Evolutionary conservation across 768 basidiomycete genomes (phyloP).

Genomic region (Serendipita sp.): DNA sequence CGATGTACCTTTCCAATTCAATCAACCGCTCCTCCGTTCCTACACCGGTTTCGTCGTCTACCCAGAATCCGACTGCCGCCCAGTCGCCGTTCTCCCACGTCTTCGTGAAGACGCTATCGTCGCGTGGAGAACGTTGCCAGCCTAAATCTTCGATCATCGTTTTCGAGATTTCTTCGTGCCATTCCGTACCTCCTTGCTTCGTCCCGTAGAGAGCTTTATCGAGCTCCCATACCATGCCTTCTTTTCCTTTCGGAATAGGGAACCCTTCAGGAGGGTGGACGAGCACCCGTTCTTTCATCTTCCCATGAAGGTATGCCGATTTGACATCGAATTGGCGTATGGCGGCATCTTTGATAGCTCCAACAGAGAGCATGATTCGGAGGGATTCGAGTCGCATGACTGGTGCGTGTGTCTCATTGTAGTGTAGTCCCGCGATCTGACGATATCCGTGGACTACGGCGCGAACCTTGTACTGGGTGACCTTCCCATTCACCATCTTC

Average conservation of each 20-base stretch:
- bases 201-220: background rate
- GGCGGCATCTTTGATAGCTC: background rate
- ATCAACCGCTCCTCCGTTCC: background rate
- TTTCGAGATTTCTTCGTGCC: background rate
- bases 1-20: background rate
- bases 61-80: background rate
- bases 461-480: constrained; percentile 10
- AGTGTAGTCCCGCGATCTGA: background rate
- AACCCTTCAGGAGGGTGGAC: background rate
- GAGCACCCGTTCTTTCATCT: background rate
- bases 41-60: background rate
- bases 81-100: background rate
- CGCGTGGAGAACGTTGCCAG: background rate
- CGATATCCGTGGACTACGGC: constrained; percentile 6
- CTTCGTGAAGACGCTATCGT: constrained; percentile 4
- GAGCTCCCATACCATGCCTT: background rate
- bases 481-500: constrained; percentile 7
- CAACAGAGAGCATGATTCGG: background rate
- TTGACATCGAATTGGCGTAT: constrained; percentile 7
- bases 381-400: constrained; percentile 4
- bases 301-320: constrained; percentile 2
- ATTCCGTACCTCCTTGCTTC: background rate
- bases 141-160: background rate
- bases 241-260: background rate
- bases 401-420: constrained; percentile 5